Conservation (phyloP, 2,329 filamentous ascomycete species). For the Diaporthe ampelina region DNA sequence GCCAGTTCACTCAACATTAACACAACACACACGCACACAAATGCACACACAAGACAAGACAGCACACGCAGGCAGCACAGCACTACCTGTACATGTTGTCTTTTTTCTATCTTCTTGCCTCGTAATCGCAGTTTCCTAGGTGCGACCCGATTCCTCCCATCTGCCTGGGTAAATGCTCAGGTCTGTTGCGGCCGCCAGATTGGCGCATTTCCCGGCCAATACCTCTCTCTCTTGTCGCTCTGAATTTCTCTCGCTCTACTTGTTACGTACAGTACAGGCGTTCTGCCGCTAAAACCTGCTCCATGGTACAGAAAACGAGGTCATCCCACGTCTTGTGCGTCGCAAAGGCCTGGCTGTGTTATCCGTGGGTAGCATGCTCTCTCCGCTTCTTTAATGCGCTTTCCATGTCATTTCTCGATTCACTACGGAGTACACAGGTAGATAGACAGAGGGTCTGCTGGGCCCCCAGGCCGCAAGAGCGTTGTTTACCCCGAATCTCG, state of each 20-base stretch:
- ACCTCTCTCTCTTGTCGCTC: neutral
- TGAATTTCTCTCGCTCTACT: conserved; percentile 23
- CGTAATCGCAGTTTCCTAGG: neutral
- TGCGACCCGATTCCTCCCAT: conserved; percentile 8
- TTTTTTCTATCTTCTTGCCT: neutral
- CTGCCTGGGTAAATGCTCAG: conserved; percentile 9
- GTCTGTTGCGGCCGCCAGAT: conserved; percentile 13
- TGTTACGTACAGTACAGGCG: neutral
- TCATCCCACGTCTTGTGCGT: conserved; percentile 22
- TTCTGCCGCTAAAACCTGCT: conserved; percentile 13
- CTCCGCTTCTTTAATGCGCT: conserved; percentile 21
- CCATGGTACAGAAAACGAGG: conserved; percentile 13
- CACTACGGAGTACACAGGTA: neutral
- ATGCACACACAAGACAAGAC: neutral
- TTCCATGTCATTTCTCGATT: conserved; percentile 7
- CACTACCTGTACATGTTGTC: neutral
- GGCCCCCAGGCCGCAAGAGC: conserved; percentile 8
- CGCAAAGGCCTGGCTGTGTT: neutral
- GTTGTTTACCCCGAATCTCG: conserved; percentile 35
- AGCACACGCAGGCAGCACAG: conserved; percentile 4
- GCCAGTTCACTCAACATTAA: conserved; percentile 37
- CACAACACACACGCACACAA: conserved; percentile 19
- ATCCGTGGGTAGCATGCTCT: conserved; percentile 14
- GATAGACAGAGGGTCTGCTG: neutral
- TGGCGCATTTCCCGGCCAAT: conserved; percentile 30